Evolutionary conservation across 768 basidiomycete species (phyloP).

Genomic region (Boletus tomentosulus): DNA sequence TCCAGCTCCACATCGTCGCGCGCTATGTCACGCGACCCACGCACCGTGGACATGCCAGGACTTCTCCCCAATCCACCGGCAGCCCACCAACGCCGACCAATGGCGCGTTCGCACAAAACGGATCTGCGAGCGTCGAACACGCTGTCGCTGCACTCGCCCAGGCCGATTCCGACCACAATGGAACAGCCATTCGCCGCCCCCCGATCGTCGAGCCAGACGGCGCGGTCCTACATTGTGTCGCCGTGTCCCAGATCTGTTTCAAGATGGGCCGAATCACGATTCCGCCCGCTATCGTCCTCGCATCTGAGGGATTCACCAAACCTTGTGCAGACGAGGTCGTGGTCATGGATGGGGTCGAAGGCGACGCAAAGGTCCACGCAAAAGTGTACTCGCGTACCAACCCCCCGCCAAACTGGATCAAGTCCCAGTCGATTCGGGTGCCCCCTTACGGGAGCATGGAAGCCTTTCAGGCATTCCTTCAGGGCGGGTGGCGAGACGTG

Average conservation of each 20-base stretch:
- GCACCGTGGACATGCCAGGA: slow-evolving; percentile 12
- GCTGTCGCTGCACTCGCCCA: slow-evolving; percentile 10
- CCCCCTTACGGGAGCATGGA: slow-evolving; percentile 19
- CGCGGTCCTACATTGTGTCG: slow-evolving; percentile 56
- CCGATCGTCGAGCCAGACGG: slow-evolving; percentile 41
- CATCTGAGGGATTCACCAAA: slow-evolving; percentile 50
- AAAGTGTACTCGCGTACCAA: slow-evolving; percentile 30
- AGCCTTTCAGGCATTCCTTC: slow-evolving; percentile 39
- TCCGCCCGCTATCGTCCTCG: slow-evolving; percentile 61
- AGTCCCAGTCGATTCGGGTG: slow-evolving; percentile 21
- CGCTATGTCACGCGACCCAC: slow-evolving; percentile 57
- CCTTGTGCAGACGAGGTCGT: slow-evolving; percentile 7
- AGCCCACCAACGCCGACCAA: slow-evolving; percentile 21
- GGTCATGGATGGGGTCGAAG: not conserved
- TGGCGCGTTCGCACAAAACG: not conserved
- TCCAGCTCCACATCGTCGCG: slow-evolving; percentile 57
- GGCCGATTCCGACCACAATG: not conserved
- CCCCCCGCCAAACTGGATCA: slow-evolving; percentile 27
- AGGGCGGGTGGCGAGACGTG: slow-evolving; percentile 59
- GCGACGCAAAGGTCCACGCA: not conserved
- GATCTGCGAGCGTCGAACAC: slow-evolving; percentile 10
- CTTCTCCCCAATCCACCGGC: slow-evolving; percentile 25
- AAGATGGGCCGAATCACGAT: slow-evolving; percentile 70
- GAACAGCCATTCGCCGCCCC: not conserved
- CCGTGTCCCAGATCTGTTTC: slow-evolving; percentile 62